phyloP scores from a whole-genome alignment of 164 flowering plant genomes.

The Cinnamomum micranthum region DNA sequence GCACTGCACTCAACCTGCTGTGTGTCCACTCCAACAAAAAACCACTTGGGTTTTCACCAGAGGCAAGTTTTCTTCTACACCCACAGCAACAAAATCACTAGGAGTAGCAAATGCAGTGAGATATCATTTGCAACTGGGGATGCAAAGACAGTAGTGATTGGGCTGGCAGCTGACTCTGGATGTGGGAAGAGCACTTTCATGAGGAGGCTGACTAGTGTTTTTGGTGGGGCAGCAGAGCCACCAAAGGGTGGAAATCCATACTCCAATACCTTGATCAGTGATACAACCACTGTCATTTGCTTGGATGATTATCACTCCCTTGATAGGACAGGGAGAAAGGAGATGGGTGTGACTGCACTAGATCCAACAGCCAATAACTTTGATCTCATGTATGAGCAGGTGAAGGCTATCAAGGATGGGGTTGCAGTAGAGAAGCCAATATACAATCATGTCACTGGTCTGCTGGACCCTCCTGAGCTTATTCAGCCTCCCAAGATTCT shows the following conservation, averaged over 20 bases:
- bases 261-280: constrained; percentile 90
- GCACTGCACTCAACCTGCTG: background rate
- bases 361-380: constrained; percentile 94
- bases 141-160: constrained; percentile 71
- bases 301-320: constrained; percentile 93
- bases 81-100: constrained; percentile 23
- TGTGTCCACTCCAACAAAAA: constrained; percentile 1
- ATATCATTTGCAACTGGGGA: constrained; percentile 56
- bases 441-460: constrained; percentile 89
- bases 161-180: constrained; percentile 95
- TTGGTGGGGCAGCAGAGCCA: constrained; percentile 95
- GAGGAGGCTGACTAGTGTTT: constrained; percentile 91
- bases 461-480: constrained; percentile 87
- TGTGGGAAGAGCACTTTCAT: constrained; percentile 98
- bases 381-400: constrained; percentile 96
- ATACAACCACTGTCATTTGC: constrained; percentile 89
- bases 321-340: constrained; percentile 87
- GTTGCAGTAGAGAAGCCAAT: constrained; percentile 79
- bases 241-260: constrained; percentile 96
- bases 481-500: constrained; percentile 89
- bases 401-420: constrained; percentile 78
- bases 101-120: constrained; percentile 14
- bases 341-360: constrained; percentile 89
- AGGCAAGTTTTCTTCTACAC: constrained; percentile 46
- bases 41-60: constrained; percentile 22